phyloP scores from a whole-genome alignment of 768 basidiomycete species.

The Lyophyllum decastes region DNA sequence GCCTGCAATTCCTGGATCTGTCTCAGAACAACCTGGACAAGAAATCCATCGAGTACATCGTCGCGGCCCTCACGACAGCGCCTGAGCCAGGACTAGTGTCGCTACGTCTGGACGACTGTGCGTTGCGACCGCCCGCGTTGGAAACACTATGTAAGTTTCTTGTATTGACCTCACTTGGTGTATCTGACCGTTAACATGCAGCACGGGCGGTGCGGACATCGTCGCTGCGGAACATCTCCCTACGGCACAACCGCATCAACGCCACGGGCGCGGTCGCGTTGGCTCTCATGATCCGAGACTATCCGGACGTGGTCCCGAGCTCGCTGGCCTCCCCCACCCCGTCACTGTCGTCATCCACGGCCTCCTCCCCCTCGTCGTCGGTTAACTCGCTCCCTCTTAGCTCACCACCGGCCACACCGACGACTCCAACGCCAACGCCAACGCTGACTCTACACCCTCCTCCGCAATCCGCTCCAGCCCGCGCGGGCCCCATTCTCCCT shows the following conservation, averaged over 20 bases:
- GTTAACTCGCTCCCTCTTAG: slow-evolving; percentile 38
- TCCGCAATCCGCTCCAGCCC: slow-evolving; percentile 24
- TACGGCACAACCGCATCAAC: slow-evolving; percentile 86
- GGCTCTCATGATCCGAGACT: slow-evolving; percentile 96
- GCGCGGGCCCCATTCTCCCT: slow-evolving; percentile 33
- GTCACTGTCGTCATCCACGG: slow-evolving; percentile 20
- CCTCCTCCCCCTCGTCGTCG: slow-evolving; percentile 33
- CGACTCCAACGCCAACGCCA: neutral
- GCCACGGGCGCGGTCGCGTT: slow-evolving; percentile 87
- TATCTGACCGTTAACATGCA: slow-evolving; percentile 27
- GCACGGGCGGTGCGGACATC: slow-evolving; percentile 85
- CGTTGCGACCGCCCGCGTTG: slow-evolving; percentile 68
- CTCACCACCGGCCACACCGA: slow-evolving; percentile 27
- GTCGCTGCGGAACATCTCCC: slow-evolving; percentile 82
- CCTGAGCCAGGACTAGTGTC: slow-evolving; percentile 68
- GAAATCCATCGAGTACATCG: slow-evolving; percentile 80
- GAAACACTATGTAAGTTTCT: slow-evolving; percentile 73
- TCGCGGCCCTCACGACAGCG: slow-evolving; percentile 61
- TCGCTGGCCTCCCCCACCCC: slow-evolving; percentile 30
- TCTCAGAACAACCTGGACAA: slow-evolving; percentile 87
- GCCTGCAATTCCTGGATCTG: slow-evolving; percentile 84
- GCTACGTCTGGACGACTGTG: slow-evolving; percentile 87
- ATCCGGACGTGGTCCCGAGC: slow-evolving; percentile 72
- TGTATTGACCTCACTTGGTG: neutral
- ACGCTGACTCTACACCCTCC: slow-evolving; percentile 31